Conservation (phyloP, 768 basidiomycete species). For the Lyophyllum shimeji region DNA sequence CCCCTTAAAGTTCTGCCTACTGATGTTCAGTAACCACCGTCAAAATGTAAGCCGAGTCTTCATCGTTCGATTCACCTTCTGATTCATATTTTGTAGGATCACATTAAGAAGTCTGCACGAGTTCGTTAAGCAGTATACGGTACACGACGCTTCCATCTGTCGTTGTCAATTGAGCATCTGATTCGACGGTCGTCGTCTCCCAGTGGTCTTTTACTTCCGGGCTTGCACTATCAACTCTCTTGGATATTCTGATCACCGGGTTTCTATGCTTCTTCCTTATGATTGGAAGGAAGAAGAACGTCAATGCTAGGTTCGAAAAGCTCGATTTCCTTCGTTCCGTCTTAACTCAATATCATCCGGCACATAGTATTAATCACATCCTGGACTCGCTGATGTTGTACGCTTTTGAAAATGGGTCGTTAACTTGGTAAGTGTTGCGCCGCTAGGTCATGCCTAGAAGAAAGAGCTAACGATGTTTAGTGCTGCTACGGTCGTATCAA, state of each 20-base stretch:
- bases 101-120: constrained; percentile 8
- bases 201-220: constrained; percentile 55
- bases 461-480: constrained; percentile 16
- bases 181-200: no score
- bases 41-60: constrained; percentile 11
- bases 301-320: constrained; percentile 33
- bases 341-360: not conserved
- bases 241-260: constrained; percentile 50
- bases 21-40: constrained; percentile 11
- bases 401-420: constrained; percentile 50
- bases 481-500: constrained; percentile 41
- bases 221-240: constrained; percentile 44
- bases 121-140: constrained; percentile 14
- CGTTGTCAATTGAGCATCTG: no score
- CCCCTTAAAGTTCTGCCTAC: not conserved
- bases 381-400: constrained; percentile 49
- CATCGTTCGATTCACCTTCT: not conserved
- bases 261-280: constrained; percentile 43
- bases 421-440: constrained; percentile 39
- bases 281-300: constrained; percentile 36
- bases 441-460: not conserved
- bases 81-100: constrained; percentile 7
- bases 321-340: not conserved
- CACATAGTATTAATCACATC: constrained; percentile 42
- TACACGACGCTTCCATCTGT: not conserved